Conservation (phyloP, 148 eudicot species). For the Chenopodium formosanum region DNA sequence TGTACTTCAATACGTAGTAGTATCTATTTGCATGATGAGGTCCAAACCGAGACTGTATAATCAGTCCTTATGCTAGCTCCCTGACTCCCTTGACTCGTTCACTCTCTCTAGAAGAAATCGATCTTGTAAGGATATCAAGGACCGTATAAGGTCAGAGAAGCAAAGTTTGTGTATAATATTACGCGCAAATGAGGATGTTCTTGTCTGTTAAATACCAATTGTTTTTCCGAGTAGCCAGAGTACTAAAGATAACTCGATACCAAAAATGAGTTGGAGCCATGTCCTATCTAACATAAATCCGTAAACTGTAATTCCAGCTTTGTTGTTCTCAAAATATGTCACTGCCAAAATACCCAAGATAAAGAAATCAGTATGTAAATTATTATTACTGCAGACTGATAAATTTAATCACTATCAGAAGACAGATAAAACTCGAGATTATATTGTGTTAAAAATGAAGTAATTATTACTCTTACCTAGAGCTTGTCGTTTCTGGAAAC, state of each 20-base stretch:
- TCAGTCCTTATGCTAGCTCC: not conserved
- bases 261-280: slow-evolving; percentile 72
- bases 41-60: not conserved
- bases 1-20: not conserved
- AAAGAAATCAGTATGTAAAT: not conserved
- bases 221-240: slow-evolving; percentile 89
- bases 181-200: not conserved
- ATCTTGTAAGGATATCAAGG: not conserved
- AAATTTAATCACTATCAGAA: too few species aligned
- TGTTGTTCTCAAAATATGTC: slow-evolving; percentile 79
- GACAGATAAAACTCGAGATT: not conserved
- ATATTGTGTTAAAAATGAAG: not conserved
- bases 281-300: slow-evolving; percentile 79
- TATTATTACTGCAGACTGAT: not conserved
- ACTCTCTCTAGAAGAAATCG: not conserved
- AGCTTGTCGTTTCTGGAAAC: slow-evolving; percentile 93
- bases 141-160: not conserved
- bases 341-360: slow-evolving; percentile 41
- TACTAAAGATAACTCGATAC: slow-evolving; percentile 69
- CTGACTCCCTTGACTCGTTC: not conserved
- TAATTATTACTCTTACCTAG: slow-evolving; percentile 47
- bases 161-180: not conserved
- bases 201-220: slow-evolving; percentile 42
- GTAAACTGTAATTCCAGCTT: slow-evolving; percentile 80
- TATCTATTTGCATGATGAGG: not conserved